These are phyloP conservation scores for Oryza rufipogon DNA, from an alignment of 176 grass and related monocot species.

Conservation along the genomic window DNA sequence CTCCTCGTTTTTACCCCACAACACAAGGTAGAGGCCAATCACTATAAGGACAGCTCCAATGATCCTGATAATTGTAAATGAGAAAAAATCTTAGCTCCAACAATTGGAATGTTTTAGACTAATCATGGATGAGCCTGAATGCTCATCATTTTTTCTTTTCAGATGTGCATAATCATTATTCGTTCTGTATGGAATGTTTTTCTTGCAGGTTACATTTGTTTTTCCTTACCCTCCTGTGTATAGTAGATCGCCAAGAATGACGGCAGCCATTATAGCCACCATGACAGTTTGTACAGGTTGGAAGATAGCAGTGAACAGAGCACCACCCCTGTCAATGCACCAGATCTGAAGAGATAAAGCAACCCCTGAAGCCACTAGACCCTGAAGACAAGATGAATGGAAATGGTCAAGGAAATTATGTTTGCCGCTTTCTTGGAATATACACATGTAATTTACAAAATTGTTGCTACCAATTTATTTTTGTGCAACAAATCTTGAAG, in stretches of 20 bases:
- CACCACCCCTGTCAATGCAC: slow-evolving; percentile 75
- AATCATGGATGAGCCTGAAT: not conserved
- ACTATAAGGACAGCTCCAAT: slow-evolving; percentile 59
- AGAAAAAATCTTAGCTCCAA: slow-evolving; percentile 4
- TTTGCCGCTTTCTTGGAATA: not conserved
- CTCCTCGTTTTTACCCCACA: slow-evolving; percentile 67
- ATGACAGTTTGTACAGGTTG: slow-evolving; percentile 70
- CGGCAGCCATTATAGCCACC: slow-evolving; percentile 59
- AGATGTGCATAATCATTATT: not conserved
- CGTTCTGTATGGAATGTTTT: not conserved
- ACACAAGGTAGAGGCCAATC: slow-evolving; percentile 66
- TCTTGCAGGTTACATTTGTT: not conserved
- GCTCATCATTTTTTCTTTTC: not conserved
- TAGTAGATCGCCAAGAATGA: slow-evolving; percentile 68
- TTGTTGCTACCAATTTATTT: not conserved
- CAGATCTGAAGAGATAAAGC: slow-evolving; percentile 71
- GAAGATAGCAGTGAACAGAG: slow-evolving; percentile 73
- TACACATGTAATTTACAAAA: not conserved
- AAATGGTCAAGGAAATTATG: not conserved
- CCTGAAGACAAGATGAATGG: slow-evolving; percentile 35
- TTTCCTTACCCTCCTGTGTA: slow-evolving; percentile 68
- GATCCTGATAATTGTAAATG: slow-evolving; percentile 45
- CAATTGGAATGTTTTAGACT: not conserved
- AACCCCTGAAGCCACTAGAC: slow-evolving; percentile 65
- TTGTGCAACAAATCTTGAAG: not conserved